These are phyloP conservation scores for Cyclostephanos invisitatus DNA, from an alignment of 108 stramenopile genomes.

Conservation along the genomic window DNA sequence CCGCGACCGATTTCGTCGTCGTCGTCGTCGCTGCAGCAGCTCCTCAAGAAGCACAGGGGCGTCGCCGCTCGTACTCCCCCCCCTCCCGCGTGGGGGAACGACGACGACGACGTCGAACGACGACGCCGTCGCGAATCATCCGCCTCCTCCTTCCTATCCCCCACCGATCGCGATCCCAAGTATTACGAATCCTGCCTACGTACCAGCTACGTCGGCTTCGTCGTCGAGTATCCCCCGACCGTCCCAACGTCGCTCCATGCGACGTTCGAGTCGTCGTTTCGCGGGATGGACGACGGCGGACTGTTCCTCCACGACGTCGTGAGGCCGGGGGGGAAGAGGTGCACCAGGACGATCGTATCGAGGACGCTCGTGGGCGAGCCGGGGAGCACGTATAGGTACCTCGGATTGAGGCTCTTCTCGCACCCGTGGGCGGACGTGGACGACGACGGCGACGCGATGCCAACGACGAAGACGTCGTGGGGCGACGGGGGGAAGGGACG, in stretches of 20 bases:
- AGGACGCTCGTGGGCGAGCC: conserved; percentile 81
- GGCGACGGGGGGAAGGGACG: background rate
- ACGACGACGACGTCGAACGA: background rate
- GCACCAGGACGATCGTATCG: conserved; percentile 75
- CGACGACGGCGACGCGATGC: conserved; percentile 27
- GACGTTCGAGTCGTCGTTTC: conserved; percentile 43
- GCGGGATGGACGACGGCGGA: conserved; percentile 51
- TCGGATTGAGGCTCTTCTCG: conserved; percentile 88
- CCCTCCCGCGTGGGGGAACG: conserved; percentile 13
- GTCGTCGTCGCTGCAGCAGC: conserved; percentile 14
- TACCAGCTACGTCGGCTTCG: conserved; percentile 59
- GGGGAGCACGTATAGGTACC: conserved; percentile 93
- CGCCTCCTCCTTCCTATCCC: conserved; percentile 36
- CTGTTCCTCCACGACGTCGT: conserved; percentile 77
- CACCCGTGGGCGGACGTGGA: conserved; percentile 80
- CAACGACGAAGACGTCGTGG: background rate
- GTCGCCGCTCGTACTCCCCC: conserved; percentile 19
- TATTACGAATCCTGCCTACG: conserved; percentile 47
- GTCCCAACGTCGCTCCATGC: conserved; percentile 37
- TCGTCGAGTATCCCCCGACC: conserved; percentile 37
- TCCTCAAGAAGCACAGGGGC: conserved; percentile 22
- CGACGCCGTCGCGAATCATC: background rate
- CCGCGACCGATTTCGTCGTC: background rate
- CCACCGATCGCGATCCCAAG: conserved; percentile 25
- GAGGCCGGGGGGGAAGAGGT: conserved; percentile 80